A percentile compares a stretch with the other conserved stretches of the same genome.
These are phyloP conservation scores for Karstenula rhodostoma DNA, from an alignment of 2,329 filamentous ascomycete genomes.

Conservation along the genomic window DNA sequence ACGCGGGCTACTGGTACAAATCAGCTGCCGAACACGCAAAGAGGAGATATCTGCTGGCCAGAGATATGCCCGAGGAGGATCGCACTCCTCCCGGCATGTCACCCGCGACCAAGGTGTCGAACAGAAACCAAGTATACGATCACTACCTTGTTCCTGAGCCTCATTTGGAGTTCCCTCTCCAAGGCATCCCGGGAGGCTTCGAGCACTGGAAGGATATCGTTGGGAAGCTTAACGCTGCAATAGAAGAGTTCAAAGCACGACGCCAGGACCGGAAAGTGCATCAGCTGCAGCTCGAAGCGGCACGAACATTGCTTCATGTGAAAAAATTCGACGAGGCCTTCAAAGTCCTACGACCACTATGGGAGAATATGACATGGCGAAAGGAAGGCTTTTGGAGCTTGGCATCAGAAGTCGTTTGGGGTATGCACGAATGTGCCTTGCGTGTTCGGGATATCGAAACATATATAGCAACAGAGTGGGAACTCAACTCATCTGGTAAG, in stretches of 20 bases:
- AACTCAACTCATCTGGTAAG: conserved; percentile 55
- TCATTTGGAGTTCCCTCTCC: conserved; percentile 61
- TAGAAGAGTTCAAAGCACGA: conserved; percentile 60
- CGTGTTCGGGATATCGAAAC: conserved; percentile 56
- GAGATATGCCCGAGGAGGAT: conserved; percentile 67
- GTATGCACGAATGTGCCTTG: conserved; percentile 62
- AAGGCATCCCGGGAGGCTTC: conserved; percentile 53
- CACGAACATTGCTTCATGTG: conserved; percentile 61
- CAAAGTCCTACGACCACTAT: conserved; percentile 60
- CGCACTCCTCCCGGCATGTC: conserved; percentile 63
- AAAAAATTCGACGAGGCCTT: conserved; percentile 61
- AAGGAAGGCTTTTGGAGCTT: conserved; percentile 66
- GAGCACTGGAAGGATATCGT: conserved; percentile 63
- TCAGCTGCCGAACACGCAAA: conserved; percentile 62
- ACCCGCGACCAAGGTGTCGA: conserved; percentile 63
- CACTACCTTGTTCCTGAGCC: conserved; percentile 68
- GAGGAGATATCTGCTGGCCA: conserved; percentile 59
- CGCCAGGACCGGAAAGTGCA: conserved; percentile 64
- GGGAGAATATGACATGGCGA: conserved; percentile 66
- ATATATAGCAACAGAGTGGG: conserved; percentile 64
- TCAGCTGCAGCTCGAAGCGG: conserved; percentile 63
- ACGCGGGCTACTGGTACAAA: conserved; percentile 69
- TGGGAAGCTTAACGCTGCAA: conserved; percentile 56
- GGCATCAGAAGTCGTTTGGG: conserved; percentile 62
- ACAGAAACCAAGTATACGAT: conserved; percentile 64